A percentile compares a stretch with the other conserved stretches of the same genome.
phyloP scores from a whole-genome alignment of 257 asterid species.

The Nicotiana obtusifolia region DNA sequence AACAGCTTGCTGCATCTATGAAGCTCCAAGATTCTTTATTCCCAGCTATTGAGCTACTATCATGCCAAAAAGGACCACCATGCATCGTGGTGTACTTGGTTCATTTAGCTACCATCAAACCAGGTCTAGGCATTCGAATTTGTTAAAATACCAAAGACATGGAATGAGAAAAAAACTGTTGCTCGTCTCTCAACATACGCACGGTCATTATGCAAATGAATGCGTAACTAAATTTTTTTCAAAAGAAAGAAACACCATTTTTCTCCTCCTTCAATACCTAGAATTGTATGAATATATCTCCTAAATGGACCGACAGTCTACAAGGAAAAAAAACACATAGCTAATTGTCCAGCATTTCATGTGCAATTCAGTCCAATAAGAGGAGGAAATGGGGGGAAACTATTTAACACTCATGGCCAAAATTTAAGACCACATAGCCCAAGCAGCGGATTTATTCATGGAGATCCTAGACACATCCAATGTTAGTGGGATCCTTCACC shows the following conservation, averaged over 20 bases:
- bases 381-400: not conserved
- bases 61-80: too few relatives aligned
- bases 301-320: not conserved
- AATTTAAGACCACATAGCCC: not conserved
- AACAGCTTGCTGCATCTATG: not conserved
- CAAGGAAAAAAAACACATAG: not conserved
- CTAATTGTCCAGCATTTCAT: not conserved
- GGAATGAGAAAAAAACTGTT: not conserved
- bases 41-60: not conserved
- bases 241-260: not conserved
- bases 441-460: not conserved
- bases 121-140: not conserved
- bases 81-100: too few relatives aligned
- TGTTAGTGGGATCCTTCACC: slow-evolving; percentile 1
- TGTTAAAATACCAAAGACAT: not conserved
- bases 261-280: not conserved
- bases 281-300: not conserved
- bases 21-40: not conserved
- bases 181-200: not conserved
- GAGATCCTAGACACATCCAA: not conserved
- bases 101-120: not conserved
- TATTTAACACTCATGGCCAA: not conserved
- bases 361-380: not conserved
- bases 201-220: not conserved
- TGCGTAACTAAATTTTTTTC: too few relatives aligned